A percentile compares a stretch with the other conserved stretches of the same genome.
phyloP scores from a whole-genome alignment of 176 grass and related monocot species.

The Ampelocalamus luodianensis region DNA sequence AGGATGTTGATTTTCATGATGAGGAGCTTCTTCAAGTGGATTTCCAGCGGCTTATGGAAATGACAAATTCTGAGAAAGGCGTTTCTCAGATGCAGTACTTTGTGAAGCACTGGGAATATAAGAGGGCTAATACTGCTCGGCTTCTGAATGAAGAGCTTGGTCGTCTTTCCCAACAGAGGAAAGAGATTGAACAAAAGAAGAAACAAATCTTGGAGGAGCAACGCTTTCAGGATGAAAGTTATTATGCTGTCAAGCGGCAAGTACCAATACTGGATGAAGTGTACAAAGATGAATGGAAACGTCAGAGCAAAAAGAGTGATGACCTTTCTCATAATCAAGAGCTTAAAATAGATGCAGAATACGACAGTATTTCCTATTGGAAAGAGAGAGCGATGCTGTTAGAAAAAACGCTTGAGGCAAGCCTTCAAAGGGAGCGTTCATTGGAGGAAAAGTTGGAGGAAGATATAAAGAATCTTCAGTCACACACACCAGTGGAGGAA shows the following conservation, averaged over 20 bases:
- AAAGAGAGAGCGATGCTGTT: constrained; percentile 61
- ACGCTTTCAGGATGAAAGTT: constrained; percentile 68
- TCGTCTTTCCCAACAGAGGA: constrained; percentile 63
- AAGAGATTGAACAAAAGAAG: constrained; percentile 83
- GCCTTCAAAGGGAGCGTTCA: constrained; percentile 70
- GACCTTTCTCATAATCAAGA: constrained; percentile 53
- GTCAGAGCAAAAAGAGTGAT: constrained; percentile 50
- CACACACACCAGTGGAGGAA: constrained; percentile 76
- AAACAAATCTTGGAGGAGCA: constrained; percentile 77
- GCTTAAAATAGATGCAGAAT: constrained; percentile 70
- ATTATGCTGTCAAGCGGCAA: constrained; percentile 61
- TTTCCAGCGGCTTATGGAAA: constrained; percentile 54
- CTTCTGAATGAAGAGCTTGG: constrained; percentile 77
- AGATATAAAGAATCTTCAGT: constrained; percentile 66
- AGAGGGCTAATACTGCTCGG: constrained; percentile 44
- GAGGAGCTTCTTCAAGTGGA: constrained; percentile 54
- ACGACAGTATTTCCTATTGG: constrained; percentile 65
- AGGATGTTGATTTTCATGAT: constrained; percentile 55
- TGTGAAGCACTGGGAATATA: constrained; percentile 76
- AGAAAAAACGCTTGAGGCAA: constrained; percentile 66
- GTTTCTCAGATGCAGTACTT: constrained; percentile 64
- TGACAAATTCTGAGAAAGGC: constrained; percentile 77
- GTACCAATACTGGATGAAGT: constrained; percentile 83
- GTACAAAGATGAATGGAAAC: constrained; percentile 70
- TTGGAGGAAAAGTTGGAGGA: constrained; percentile 68